Conservation (phyloP, 2,329 filamentous ascomycete genomes). For the Herpotrichia juniperi region DNA sequence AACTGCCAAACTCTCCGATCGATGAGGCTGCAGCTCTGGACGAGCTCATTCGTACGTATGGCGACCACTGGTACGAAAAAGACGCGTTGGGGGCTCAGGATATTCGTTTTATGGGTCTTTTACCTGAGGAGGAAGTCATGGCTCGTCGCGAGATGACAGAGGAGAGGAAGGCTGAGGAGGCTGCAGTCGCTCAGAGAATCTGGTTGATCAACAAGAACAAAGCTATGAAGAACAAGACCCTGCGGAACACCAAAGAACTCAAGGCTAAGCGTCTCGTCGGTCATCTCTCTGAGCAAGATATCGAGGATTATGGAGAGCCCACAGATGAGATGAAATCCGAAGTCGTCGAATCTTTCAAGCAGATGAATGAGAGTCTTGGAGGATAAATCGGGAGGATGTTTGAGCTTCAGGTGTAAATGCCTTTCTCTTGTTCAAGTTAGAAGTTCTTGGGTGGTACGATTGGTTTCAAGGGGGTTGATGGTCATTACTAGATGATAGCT, state of each 20-base stretch:
- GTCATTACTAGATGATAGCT: too few relatives aligned
- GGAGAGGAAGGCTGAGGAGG: slow-evolving; percentile 11
- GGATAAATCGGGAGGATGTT: slow-evolving; percentile 12
- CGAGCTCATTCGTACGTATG: slow-evolving; percentile 28
- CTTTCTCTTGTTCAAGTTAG: too few relatives aligned
- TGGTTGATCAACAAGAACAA: background rate
- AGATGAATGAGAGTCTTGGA: slow-evolving; percentile 23
- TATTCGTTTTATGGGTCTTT: background rate
- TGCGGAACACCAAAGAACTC: too few relatives aligned
- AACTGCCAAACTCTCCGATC: background rate
- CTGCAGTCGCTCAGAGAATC: background rate
- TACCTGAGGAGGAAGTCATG: slow-evolving; percentile 1
- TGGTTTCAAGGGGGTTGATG: too few relatives aligned
- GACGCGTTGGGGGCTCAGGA: slow-evolving; percentile 6
- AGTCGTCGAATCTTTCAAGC: slow-evolving; percentile 16
- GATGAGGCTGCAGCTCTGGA: slow-evolving; percentile 22
- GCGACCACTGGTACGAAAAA: slow-evolving; percentile 11
- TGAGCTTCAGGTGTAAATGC: too few relatives aligned
- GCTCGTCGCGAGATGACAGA: background rate
- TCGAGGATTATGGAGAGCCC: background rate
- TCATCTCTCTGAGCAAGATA: slow-evolving; percentile 6
- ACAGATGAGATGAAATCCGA: slow-evolving; percentile 10
- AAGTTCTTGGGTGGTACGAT: too few relatives aligned
- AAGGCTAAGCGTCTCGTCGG: too few relatives aligned
- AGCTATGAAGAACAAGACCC: too few relatives aligned